Conservation (phyloP, 495 filamentous ascomycete species). For the Ramalina peruviana region DNA sequence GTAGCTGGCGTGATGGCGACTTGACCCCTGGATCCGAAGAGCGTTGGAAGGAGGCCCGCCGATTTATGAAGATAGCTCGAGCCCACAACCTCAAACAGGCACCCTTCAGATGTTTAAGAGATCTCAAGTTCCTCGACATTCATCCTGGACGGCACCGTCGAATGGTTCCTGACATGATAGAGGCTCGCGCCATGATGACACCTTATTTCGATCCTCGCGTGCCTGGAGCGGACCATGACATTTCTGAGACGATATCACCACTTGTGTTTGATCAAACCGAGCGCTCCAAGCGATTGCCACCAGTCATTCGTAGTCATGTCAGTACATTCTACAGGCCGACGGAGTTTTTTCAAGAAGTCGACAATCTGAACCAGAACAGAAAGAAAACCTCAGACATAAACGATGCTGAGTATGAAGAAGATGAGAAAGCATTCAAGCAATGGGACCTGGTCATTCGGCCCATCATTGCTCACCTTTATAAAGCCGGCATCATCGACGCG, state of each 20-base stretch:
- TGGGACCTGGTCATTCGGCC: slow-evolving; percentile 27
- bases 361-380: slow-evolving; percentile 4
- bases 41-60: slow-evolving; percentile 21
- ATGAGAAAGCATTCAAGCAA: too few relatives aligned
- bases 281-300: slow-evolving; percentile 20
- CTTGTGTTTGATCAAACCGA: slow-evolving; percentile 24
- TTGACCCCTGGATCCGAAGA: slow-evolving; percentile 25
- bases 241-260: slow-evolving; percentile 20
- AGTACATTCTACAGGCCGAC: slow-evolving; percentile 23
- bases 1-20: slow-evolving; percentile 30
- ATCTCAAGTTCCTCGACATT: slow-evolving; percentile 24
- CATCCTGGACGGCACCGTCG: slow-evolving; percentile 24
- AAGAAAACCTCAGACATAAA: slow-evolving; percentile 7
- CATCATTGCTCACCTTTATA: slow-evolving; percentile 34
- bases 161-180: slow-evolving; percentile 26
- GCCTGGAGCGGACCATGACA: slow-evolving; percentile 19
- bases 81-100: neutral
- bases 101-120: slow-evolving; percentile 1
- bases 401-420: slow-evolving; percentile 20
- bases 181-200: slow-evolving; percentile 26
- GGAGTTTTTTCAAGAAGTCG: slow-evolving; percentile 26
- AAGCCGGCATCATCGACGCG: slow-evolving; percentile 25
- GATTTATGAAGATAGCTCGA: slow-evolving; percentile 15
- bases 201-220: slow-evolving; percentile 26
- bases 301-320: slow-evolving; percentile 19